Base-by-base conservation (phyloP, 2,329 filamentous ascomycete species). In the Hypoxylon rubiginosum region DNA sequence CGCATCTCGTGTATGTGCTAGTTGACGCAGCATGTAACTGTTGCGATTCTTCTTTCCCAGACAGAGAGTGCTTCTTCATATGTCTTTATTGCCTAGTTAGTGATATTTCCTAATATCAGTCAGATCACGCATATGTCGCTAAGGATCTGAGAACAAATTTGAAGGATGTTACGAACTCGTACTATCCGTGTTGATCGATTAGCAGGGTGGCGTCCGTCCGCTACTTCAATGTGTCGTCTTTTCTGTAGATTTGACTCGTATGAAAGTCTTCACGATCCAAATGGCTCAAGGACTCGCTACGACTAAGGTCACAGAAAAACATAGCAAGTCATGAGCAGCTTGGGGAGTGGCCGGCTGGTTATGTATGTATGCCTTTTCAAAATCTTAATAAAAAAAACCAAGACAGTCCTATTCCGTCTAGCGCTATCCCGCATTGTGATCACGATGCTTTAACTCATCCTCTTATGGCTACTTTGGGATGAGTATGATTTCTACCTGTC, bases 391-490 rank as follows among this genome's bases (percentile, higher is more conserved):
- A 52, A 62, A 62, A 41, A 62, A 28, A 62, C 43, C 55, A 54
- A 41, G 17, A 50, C 57, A 49, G 30, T 43, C 62, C 51, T 62
- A 62, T 61, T 67, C 51, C 39, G 58, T 62, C 55, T 69, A 63
- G 61, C 64, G 67, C 62, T 56, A 54, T 58, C 53, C 67, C 52
- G 55, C 49, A 65, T 67, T 64, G 58, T 66, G 64, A 62, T 70
- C 64, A 68, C 57, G 59, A 70, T 62, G 56, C 65, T 68, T 66
- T 62, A 64, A 66, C 54, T 54, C 62, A 64, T 70, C 59, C 59
- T 70, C 57, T 61, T 66, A 65, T 62, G 58, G 62, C 64, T 66
- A 48, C 56, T 66, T 67, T 64, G 45, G 62, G 62, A 57, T 41
- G 56, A 59, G 41, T 61, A 59, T 54, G 53, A 61, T 61, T 63